phyloP scores from a whole-genome alignment of 805 yeast species.

The Lipomyces kockii region DNA sequence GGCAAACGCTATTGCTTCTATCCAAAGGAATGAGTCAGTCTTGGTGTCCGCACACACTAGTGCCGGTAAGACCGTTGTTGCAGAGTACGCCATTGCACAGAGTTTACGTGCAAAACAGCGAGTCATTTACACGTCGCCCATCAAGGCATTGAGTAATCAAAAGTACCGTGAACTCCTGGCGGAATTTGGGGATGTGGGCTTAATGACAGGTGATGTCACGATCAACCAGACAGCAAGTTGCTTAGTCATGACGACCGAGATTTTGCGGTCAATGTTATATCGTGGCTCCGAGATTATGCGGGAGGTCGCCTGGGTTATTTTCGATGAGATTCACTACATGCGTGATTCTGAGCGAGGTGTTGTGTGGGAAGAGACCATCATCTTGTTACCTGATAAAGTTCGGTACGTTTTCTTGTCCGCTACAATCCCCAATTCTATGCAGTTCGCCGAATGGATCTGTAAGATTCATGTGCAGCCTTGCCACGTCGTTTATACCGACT shows the following conservation, averaged over 20 bases:
- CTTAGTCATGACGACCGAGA: constrained; percentile 98
- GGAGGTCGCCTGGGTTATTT: constrained; percentile 98
- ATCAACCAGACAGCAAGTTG: constrained; percentile 98
- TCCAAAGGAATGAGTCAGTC: constrained; percentile 92
- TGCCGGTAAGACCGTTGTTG: constrained; percentile 97
- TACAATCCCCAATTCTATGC: constrained; percentile 58
- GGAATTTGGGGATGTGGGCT: constrained; percentile 95
- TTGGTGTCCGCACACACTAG: constrained; percentile 97
- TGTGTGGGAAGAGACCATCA: constrained; percentile 99
- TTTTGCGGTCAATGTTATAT: constrained; percentile 93
- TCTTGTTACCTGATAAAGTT: constrained; percentile 92
- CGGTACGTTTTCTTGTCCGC: constrained; percentile 68
- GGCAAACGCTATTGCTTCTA: constrained; percentile 94
- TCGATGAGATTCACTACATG: constrained; percentile 98
- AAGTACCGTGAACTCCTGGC: constrained; percentile 90
- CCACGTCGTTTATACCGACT: constrained; percentile 97
- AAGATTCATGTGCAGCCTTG: constrained; percentile 95
- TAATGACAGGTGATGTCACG: constrained; percentile 99
- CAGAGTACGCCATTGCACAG: constrained; percentile 96
- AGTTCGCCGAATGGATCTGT: constrained; percentile 87
- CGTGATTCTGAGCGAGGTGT: constrained; percentile 98
- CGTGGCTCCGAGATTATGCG: constrained; percentile 98
- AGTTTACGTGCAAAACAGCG: constrained; percentile 89
- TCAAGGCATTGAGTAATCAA: constrained; percentile 92
- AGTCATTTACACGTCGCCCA: constrained; percentile 94